These are phyloP conservation scores for Isabelozyma gotoi DNA, from an alignment of 805 yeast genomes.

Conservation along the genomic window DNA sequence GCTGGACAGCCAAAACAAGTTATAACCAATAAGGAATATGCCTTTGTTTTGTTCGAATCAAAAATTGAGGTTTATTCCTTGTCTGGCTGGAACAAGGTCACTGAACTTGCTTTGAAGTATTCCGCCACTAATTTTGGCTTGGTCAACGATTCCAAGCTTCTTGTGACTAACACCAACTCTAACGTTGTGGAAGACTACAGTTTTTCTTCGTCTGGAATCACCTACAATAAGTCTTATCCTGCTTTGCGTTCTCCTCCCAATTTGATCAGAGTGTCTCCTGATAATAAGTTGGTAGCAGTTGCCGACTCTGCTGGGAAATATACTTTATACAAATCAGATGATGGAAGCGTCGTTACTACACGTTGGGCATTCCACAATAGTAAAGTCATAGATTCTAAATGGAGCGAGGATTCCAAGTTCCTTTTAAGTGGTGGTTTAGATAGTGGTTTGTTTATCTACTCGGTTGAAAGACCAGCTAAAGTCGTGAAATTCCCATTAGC, in stretches of 20 bases:
- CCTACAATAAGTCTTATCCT: conserved; percentile 46
- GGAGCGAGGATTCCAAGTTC: conserved; percentile 75
- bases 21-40: conserved; percentile 21
- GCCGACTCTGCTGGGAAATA: conserved; percentile 90
- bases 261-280: conserved; percentile 66
- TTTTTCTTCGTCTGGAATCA: conserved; percentile 14
- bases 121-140: conserved; percentile 24
- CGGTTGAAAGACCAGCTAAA: conserved; percentile 75
- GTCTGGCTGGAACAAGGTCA: conserved; percentile 8
- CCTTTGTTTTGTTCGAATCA: conserved; percentile 32
- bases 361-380: conserved; percentile 97
- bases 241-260: conserved; percentile 63
- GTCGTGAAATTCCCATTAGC: conserved; percentile 73
- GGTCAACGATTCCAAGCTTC: conserved; percentile 18
- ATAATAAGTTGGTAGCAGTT: conserved; percentile 67
- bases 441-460: conserved; percentile 75
- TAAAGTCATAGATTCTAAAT: conserved; percentile 69
- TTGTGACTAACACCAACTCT: conserved; percentile 28
- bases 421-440: conserved; percentile 83
- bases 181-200: conserved; percentile 30
- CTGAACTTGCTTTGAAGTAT: conserved; percentile 18
- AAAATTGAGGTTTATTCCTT: conserved; percentile 22
- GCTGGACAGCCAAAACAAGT: conserved; percentile 38
- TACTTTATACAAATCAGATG: conserved; percentile 58
- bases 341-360: conserved; percentile 64